phyloP scores from a whole-genome alignment of 345 rosid genomes.

The Punica granatum region DNA sequence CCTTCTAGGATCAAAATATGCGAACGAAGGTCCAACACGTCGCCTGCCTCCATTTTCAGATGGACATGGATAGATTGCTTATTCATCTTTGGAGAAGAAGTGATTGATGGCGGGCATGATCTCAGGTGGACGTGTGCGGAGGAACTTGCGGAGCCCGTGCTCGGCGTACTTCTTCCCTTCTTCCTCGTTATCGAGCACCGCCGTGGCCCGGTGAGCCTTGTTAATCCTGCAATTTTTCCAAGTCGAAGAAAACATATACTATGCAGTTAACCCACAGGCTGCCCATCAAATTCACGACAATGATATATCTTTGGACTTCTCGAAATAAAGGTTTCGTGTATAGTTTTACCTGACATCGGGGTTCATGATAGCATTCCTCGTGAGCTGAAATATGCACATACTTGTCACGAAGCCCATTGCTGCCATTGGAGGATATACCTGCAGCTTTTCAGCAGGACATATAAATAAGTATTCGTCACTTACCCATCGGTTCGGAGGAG shows the following conservation, averaged over 20 bases:
- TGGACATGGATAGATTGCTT: too few species aligned
- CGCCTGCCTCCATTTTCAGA: too few species aligned
- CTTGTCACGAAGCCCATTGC: conserved; percentile 70
- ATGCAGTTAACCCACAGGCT: neutral
- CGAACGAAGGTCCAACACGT: too few species aligned
- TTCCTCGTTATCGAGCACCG: conserved; percentile 50
- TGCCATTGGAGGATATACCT: conserved; percentile 72
- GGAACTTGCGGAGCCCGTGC: conserved; percentile 60
- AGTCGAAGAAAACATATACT: neutral
- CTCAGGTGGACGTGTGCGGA: conserved; percentile 60
- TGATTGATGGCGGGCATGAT: conserved; percentile 69
- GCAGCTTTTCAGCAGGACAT: neutral
- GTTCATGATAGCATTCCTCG: conserved; percentile 46
- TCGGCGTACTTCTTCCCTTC: conserved; percentile 66
- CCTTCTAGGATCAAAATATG: too few species aligned
- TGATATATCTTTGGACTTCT: too few species aligned
- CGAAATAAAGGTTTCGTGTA: neutral
- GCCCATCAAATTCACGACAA: too few species aligned
- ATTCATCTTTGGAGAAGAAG: conserved; percentile 42
- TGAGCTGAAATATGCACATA: conserved; percentile 55
- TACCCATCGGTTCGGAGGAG: too few species aligned
- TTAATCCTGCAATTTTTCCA: conserved; percentile 29
- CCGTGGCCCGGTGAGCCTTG: conserved; percentile 37
- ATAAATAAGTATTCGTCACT: too few species aligned
- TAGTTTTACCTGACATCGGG: conserved; percentile 62